These are phyloP conservation scores for Xylariaceae sp. DNA, from an alignment of 2,329 filamentous ascomycete species.

Conservation along the genomic window DNA sequence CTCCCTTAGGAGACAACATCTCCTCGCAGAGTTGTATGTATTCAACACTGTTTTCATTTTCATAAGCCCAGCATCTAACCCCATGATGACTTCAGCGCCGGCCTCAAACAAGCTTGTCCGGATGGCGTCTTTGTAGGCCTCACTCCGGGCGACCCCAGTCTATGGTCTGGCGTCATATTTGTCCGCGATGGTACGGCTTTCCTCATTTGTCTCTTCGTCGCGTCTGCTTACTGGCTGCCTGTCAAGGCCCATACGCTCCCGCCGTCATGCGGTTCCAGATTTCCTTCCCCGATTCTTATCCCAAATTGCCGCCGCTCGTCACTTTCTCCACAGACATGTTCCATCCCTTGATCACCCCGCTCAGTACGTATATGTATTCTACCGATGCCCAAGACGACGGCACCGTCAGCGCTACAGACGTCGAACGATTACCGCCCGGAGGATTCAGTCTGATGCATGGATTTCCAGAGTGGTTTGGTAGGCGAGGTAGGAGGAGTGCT, in stretches of 20 bases:
- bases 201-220: conserved; percentile 5
- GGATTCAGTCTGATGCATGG: conserved; percentile 88
- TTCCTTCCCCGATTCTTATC: conserved; percentile 78
- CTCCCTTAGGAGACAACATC: conserved; percentile 66
- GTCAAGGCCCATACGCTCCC: conserved; percentile 85
- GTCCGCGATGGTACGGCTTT: conserved; percentile 89
- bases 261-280: conserved; percentile 88
- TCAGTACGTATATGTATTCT: conserved; percentile 92
- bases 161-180: conserved; percentile 92
- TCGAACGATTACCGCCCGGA: conserved; percentile 78
- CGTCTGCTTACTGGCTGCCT: conserved; percentile 17
- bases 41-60: conserved; percentile 2
- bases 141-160: conserved; percentile 71
- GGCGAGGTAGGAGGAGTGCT: conserved; percentile 39
- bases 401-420: conserved; percentile 77
- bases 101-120: conserved; percentile 76
- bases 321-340: conserved; percentile 92
- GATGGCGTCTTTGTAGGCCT: conserved; percentile 84
- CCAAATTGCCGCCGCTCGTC: conserved; percentile 73
- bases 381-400: conserved; percentile 71
- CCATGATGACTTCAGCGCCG: conserved; percentile 52
- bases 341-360: conserved; percentile 85
- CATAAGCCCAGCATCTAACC: conserved; percentile 11
- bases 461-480: conserved; percentile 86
- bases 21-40: conserved; percentile 77